Percentiles rank a stretch among this genome's conserved stretches.
Evolutionary conservation across 345 rosid genomes (phyloP).

Genomic region (Camelina neglecta): DNA sequence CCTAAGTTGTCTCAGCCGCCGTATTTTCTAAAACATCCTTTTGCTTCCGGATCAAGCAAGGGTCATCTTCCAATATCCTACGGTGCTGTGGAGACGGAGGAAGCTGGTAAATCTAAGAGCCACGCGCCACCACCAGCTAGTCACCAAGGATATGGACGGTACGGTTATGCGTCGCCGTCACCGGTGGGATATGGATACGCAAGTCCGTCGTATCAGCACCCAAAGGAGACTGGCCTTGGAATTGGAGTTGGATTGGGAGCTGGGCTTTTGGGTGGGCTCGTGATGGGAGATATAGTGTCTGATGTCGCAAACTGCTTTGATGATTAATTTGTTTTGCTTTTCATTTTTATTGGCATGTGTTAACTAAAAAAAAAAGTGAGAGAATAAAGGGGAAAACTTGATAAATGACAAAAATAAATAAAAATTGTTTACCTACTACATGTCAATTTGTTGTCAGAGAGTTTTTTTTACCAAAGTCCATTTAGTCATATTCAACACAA

Average conservation of each 20-base stretch:
- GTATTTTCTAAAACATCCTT: background rate
- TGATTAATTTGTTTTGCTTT: background rate
- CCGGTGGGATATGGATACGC: constrained; percentile 45
- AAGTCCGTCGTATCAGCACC: constrained; percentile 38
- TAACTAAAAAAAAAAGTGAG: no score
- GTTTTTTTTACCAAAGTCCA: no score
- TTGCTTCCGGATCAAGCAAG: background rate
- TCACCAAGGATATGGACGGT: constrained; percentile 12
- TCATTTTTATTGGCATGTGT: no score
- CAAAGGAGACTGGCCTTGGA: constrained; percentile 47
- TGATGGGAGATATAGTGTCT: constrained; percentile 70
- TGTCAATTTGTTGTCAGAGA: no score
- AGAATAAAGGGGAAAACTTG: no score
- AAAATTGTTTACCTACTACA: no score
- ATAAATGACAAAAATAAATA: no score
- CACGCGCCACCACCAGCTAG: background rate
- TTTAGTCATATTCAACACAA: no score
- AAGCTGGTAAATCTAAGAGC: background rate
- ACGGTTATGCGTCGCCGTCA: constrained; percentile 22
- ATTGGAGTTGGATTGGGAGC: constrained; percentile 62
- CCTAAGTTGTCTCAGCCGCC: background rate
- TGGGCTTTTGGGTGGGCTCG: constrained; percentile 70
- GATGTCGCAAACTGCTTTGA: constrained; percentile 51
- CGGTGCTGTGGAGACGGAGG: background rate
- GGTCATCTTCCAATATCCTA: constrained; percentile 28